phyloP scores from a whole-genome alignment of 2,329 filamentous ascomycete genomes.

The Botrytis medusae region DNA sequence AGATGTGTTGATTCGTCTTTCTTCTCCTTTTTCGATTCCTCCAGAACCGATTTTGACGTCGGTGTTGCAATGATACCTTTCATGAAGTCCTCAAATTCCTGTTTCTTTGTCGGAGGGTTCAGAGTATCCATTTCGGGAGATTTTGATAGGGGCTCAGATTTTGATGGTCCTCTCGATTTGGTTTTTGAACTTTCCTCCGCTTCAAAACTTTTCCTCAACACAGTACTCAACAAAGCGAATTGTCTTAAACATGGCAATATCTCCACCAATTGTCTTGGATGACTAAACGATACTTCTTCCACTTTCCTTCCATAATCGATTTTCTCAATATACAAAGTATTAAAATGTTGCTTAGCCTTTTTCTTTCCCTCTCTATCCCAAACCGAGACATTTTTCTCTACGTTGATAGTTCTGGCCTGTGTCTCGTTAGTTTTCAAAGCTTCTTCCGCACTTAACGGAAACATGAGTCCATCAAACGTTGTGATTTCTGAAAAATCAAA shows the following conservation, averaged over 20 bases:
- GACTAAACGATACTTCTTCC: constrained; percentile 70
- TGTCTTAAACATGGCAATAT: constrained; percentile 75
- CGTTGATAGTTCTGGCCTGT: constrained; percentile 52
- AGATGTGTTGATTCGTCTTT: background rate
- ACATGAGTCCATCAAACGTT: constrained; percentile 53
- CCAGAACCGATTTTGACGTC: constrained; percentile 23
- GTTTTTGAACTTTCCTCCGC: constrained; percentile 7
- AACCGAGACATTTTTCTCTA: constrained; percentile 49
- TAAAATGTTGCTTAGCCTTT: constrained; percentile 46
- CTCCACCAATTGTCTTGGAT: constrained; percentile 72
- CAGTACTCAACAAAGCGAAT: constrained; percentile 66
- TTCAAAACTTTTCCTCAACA: constrained; percentile 62
- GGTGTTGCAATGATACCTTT: background rate
- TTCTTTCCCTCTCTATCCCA: constrained; percentile 36
- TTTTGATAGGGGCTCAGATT: no score
- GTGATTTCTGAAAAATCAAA: constrained; percentile 55
- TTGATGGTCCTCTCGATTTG: background rate
- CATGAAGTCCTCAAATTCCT: constrained; percentile 39
- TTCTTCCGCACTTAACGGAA: constrained; percentile 49
- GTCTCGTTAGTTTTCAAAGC: constrained; percentile 52
- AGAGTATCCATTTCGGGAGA: background rate
- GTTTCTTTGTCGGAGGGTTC: constrained; percentile 31
- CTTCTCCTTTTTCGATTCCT: background rate
- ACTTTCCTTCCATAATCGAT: constrained; percentile 69
- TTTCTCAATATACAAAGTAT: constrained; percentile 69